These are phyloP conservation scores for Phialemoniopsis sp. DNA, from an alignment of 2,329 filamentous ascomycete genomes.

Conservation along the genomic window DNA sequence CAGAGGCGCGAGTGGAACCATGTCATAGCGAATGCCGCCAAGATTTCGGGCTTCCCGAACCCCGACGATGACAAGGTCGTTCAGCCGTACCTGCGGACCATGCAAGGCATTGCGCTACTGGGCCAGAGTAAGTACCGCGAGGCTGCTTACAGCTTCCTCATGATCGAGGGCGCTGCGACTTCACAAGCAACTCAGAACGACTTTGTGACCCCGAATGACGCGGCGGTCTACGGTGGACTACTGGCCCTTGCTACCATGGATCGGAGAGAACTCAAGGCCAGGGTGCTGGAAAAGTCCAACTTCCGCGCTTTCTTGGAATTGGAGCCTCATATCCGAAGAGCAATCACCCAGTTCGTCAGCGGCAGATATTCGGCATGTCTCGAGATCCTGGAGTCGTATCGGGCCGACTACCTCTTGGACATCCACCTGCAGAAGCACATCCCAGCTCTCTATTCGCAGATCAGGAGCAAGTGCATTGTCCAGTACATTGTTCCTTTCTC, in stretches of 20 bases:
- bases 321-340: slow-evolving; percentile 90
- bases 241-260: slow-evolving; percentile 89
- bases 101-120: slow-evolving; percentile 46
- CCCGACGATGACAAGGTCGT: slow-evolving; percentile 40
- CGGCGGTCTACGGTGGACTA: slow-evolving; percentile 88
- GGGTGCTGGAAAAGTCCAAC: slow-evolving; percentile 72
- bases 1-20: slow-evolving; percentile 75
- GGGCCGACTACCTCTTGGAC: slow-evolving; percentile 85
- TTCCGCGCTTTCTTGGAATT: slow-evolving; percentile 89
- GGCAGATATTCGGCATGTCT: slow-evolving; percentile 86
- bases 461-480: slow-evolving; percentile 87
- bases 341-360: slow-evolving; percentile 83
- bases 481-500: slow-evolving; percentile 92
- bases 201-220: slow-evolving; percentile 76
- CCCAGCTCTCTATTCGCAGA: slow-evolving; percentile 62
- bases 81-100: slow-evolving; percentile 47
- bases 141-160: slow-evolving; percentile 69
- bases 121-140: slow-evolving; percentile 45
- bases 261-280: slow-evolving; percentile 66
- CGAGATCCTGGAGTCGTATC: slow-evolving; percentile 75
- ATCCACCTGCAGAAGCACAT: slow-evolving; percentile 78
- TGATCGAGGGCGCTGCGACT: slow-evolving; percentile 45
- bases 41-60: slow-evolving; percentile 52
- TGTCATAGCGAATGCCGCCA: slow-evolving; percentile 55
- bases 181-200: slow-evolving; percentile 58